Conservation (phyloP, 768 basidiomycete genomes). For the Steccherinum ochraceum region DNA sequence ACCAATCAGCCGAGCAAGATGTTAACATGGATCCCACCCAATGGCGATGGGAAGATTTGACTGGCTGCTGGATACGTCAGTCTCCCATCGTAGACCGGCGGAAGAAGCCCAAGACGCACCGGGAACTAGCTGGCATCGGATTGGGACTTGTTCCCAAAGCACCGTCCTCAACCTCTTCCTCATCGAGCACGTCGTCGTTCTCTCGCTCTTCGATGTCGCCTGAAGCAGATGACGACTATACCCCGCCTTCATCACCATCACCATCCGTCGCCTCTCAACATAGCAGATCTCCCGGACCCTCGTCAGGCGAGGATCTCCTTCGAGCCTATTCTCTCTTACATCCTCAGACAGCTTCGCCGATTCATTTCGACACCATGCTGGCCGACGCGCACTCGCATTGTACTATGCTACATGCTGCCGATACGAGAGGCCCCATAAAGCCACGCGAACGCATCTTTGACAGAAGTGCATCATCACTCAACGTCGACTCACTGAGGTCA, state of each 20-base stretch:
- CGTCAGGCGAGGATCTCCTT: no score
- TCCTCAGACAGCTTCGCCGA: no score
- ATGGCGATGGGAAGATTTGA: neutral
- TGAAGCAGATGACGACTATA: neutral
- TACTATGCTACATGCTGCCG: neutral
- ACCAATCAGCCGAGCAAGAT: neutral
- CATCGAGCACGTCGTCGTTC: neutral
- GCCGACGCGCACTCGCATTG: neutral
- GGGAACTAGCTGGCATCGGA: neutral
- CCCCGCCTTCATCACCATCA: neutral
- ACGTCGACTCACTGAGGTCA: no score
- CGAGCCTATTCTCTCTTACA: no score
- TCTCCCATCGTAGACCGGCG: neutral
- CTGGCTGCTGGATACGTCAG: neutral
- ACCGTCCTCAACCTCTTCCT: neutral
- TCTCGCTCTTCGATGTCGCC: neutral
- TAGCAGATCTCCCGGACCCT: no score
- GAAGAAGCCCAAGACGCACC: neutral
- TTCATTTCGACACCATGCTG: neutral
- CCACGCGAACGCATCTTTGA: no score
- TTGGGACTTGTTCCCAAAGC: neutral
- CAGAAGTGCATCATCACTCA: no score
- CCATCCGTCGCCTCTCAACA: neutral
- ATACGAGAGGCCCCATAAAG: no score
- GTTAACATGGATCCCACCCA: neutral